Conservation (phyloP, 1,284 basidiomycete species). For the Apiotrichum siamense region DNA sequence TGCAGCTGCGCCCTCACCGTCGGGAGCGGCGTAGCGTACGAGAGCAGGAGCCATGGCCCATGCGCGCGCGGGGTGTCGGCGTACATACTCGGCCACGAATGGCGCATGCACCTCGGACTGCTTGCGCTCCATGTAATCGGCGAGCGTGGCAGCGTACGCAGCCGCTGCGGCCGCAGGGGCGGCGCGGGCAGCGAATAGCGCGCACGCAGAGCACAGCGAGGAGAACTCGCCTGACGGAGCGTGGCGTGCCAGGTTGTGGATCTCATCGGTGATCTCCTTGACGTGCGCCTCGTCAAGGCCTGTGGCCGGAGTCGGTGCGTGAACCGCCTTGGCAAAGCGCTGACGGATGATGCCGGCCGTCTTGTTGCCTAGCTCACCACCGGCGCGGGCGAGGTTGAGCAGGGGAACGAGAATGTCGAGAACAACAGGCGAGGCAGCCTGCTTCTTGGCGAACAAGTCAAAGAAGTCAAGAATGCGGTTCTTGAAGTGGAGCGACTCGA, state of each 20-base stretch:
- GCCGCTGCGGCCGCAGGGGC: slow-evolving; percentile 43
- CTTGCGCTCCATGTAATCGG: slow-evolving; percentile 76
- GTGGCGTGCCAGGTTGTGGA: slow-evolving; percentile 71
- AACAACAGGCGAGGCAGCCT: slow-evolving; percentile 61
- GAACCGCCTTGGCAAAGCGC: slow-evolving; percentile 61
- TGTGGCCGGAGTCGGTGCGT: slow-evolving; percentile 45
- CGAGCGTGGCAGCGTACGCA: slow-evolving; percentile 63
- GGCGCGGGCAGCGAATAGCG: slow-evolving; percentile 64
- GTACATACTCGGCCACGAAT: slow-evolving; percentile 75
- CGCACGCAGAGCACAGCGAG: slow-evolving; percentile 62
- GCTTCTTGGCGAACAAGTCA: slow-evolving; percentile 72
- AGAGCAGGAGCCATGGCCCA: slow-evolving; percentile 61
- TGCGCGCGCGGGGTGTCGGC: slow-evolving; percentile 60
- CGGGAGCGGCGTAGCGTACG: slow-evolving; percentile 52
- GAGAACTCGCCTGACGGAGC: slow-evolving; percentile 59
- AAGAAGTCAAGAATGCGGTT: slow-evolving; percentile 88
- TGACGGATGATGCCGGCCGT: slow-evolving; percentile 69
- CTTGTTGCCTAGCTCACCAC: slow-evolving; percentile 74
- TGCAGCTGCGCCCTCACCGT: slow-evolving; percentile 52
- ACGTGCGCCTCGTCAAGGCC: slow-evolving; percentile 49
- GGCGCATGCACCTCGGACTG: slow-evolving; percentile 64
- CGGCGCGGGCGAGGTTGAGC: slow-evolving; percentile 61
- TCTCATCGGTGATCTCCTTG: slow-evolving; percentile 55
- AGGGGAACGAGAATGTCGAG: slow-evolving; percentile 69
- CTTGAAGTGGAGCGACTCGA: slow-evolving; percentile 85